phyloP scores from a whole-genome alignment of 352 stramenopile species.

The Thalassiosira hispida region DNA sequence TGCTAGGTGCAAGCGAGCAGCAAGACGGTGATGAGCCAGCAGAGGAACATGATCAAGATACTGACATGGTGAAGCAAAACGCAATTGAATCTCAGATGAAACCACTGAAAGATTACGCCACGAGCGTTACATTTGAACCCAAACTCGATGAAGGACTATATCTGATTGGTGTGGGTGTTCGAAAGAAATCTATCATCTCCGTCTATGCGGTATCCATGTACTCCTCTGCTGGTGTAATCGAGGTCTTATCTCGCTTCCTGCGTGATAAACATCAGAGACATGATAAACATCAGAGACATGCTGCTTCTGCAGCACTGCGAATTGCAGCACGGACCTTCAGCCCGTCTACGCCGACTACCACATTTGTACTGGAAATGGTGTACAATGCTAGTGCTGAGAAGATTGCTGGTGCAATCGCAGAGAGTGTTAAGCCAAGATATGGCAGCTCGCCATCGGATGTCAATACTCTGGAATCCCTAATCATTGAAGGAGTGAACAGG shows the following conservation, averaged over 20 bases:
- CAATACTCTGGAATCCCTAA: constrained; percentile 55
- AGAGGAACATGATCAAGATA: not conserved
- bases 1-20: not conserved
- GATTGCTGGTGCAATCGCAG: constrained; percentile 70
- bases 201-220: constrained; percentile 74
- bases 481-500: constrained; percentile 55
- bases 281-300: constrained; percentile 35
- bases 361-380: constrained; percentile 76
- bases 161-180: constrained; percentile 66
- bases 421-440: constrained; percentile 63
- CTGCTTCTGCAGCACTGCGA: not conserved
- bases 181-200: constrained; percentile 69
- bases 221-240: constrained; percentile 28
- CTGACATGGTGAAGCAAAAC: not conserved
- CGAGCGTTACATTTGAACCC: constrained; percentile 55
- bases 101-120: constrained; percentile 56
- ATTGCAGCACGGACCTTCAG: constrained; percentile 3
- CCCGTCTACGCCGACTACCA: constrained; percentile 25
- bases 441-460: constrained; percentile 39
- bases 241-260: constrained; percentile 41
- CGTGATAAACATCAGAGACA: constrained; percentile 37
- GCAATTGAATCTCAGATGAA: constrained; percentile 10
- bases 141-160: constrained; percentile 39
- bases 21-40: not conserved
- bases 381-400: constrained; percentile 73